phyloP scores from a whole-genome alignment of 2,329 filamentous ascomycete genomes.

The Didymella arachidicola region DNA sequence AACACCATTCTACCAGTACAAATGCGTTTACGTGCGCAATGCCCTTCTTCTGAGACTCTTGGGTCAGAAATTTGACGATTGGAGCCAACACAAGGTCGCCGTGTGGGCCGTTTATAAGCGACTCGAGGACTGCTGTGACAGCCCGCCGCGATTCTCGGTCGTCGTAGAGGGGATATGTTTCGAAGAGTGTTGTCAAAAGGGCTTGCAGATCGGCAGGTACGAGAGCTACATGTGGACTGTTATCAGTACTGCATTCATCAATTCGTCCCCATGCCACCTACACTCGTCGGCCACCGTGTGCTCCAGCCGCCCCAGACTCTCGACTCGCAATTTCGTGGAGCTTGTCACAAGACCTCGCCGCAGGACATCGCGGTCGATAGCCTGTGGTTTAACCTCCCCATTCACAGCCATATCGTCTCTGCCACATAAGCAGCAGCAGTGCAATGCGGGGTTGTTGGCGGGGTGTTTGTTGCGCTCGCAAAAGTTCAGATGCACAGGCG shows the following conservation, averaged over 20 bases:
- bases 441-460: constrained; percentile 37
- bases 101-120: constrained; percentile 68
- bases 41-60: constrained; percentile 77
- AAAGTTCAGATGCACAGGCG: constrained; percentile 24
- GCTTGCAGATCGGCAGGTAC: constrained; percentile 55
- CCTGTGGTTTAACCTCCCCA: constrained; percentile 43
- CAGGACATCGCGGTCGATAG: constrained; percentile 46
- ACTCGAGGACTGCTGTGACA: constrained; percentile 79
- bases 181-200: constrained; percentile 78
- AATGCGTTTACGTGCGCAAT: constrained; percentile 84
- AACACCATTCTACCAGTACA: constrained; percentile 90
- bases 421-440: constrained; percentile 39
- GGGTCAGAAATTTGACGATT: constrained; percentile 71
- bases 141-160: constrained; percentile 85
- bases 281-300: constrained; percentile 54
- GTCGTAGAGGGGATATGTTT: constrained; percentile 85
- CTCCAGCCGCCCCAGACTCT: constrained; percentile 55
- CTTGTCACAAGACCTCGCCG: constrained; percentile 56
- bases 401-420: constrained; percentile 48
- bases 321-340: constrained; percentile 58
- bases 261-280: constrained; percentile 41
- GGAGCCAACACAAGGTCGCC: constrained; percentile 65
- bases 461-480: constrained; percentile 34
- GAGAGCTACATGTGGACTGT: constrained; percentile 45
- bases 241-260: constrained; percentile 22